Base-by-base conservation (phyloP, 345 rosid species). In the Melaleuca alternifolia region DNA sequence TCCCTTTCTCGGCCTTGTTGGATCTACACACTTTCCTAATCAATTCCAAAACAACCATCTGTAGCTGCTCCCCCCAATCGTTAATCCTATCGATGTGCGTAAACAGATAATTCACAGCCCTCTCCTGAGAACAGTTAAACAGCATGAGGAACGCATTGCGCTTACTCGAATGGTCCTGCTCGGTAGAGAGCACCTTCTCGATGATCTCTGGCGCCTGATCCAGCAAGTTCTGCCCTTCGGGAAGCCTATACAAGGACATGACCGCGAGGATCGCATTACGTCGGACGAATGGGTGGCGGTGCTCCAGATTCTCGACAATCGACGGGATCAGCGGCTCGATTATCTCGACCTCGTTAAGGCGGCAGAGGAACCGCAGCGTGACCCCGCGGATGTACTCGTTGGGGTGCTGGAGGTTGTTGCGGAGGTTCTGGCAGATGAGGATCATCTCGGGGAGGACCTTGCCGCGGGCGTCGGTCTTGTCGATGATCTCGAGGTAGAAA, bases 341-440 rank as follows among this genome's bases (percentile, higher is more conserved):
- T 83, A 88, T 88, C 89, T 88, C 89, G 50, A 83, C 59, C 87
- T 88, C 89, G 56, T 51, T 85, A 54, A 88, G 28, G 23, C 87
- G 83, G 83, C 89, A 88, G 82, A 88, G 87, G 85, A 88, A 88
- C 10, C 89, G 87, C 65, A 88, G 85, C 51, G 87, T 85, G 75
- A 88, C 97, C 62, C 98, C 98, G 77, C 98, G 96, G 65, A 97
- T 95, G 87, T 97, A 96, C 91, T 96, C 99, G 85, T 97, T 97
- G 3, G 98, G 97, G 87, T 95, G 98, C 92, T 97, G 98, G 89
- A 97, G 99, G 91, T 97, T 95, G 93, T 97, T 97, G 91, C 96
- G 90, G 87, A 97, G 90, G 86, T 95, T 95, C 90, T 97, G 98
- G 92, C 98, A 97, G 62, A 97, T 95, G 89, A 97, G 89, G 83